Evolutionary conservation across 768 basidiomycete genomes (phyloP), one percentile per base, ranked within the genome.

Genomic region (Xerocomellus intermedius): DNA sequence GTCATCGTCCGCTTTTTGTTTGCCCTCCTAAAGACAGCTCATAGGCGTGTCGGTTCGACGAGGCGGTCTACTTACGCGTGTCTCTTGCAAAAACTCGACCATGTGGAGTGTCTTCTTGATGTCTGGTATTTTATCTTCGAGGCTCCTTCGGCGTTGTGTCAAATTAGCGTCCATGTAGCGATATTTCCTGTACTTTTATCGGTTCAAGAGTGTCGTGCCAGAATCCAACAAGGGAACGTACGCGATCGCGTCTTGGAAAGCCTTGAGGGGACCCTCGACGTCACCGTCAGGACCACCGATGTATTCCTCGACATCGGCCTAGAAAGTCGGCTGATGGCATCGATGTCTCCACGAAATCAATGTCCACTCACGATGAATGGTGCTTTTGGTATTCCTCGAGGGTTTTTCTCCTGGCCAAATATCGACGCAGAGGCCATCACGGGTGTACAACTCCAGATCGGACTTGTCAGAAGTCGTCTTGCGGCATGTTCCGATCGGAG

Each of bases 71-170:
- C 84, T 63, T 64, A 91, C 90, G 61, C 87, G 78, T 64, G 85
- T 75, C 56, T 86, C 83, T 59, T 85, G 82, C 24, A 97, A 69
- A 68, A 82, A 91, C 65, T 89, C 84, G 21, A 98, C 92, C 83
- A 98, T 96, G 58, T 79, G 79, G 41, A 99, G 74, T 3, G 95
- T 98, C 76, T 94, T 94, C 64, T 82, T 83, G 65, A 98, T 93
- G 70, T 99, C 97, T 0, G 96, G 95, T 36, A 98, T 94, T 79
- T 99, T 98, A 57, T 92, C 90, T 62, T 94, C 89, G 5, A 98
- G 78, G 17, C 87, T 84, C 48, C 79, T 79, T 50, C 89, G 79
- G 43, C 94, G 82, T 65, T 93, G 88, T 7, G 85, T 76, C 46
- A 95, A 77, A 67, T 85, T 94, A 16, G 83, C 75, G 62, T 98